A percentile compares a stretch with the other conserved stretches of the same genome.
phyloP scores from a whole-genome alignment of 176 grass and related monocot species.

The Aegilops tauschii region DNA sequence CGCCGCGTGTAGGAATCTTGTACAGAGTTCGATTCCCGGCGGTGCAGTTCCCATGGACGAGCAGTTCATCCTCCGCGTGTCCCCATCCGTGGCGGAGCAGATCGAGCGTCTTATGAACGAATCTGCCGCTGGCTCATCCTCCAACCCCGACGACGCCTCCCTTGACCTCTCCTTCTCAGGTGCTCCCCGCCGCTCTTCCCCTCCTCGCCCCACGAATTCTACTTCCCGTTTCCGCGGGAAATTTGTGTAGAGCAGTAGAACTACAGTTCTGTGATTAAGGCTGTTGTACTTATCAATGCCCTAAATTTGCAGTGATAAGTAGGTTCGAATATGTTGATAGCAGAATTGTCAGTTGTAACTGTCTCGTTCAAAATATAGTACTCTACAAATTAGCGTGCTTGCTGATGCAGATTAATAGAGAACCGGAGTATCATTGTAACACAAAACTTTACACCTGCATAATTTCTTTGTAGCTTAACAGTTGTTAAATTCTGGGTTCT shows the following conservation, averaged over 20 bases:
- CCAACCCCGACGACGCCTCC: slow-evolving; percentile 57
- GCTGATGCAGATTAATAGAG: not conserved
- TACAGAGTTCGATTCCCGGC: not conserved
- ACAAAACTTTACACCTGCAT: not conserved
- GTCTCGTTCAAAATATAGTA: not conserved
- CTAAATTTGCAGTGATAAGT: not conserved
- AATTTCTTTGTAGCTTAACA: not conserved
- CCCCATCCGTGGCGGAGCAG: slow-evolving; percentile 68
- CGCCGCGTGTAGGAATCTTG: not conserved
- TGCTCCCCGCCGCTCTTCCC: not conserved
- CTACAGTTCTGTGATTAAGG: not conserved
- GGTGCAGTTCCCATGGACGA: slow-evolving; percentile 61
- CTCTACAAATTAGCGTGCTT: not conserved
- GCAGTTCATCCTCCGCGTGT: slow-evolving; percentile 86
- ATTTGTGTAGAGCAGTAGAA: not conserved
- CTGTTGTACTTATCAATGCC: not conserved
- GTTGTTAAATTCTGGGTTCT: not conserved
- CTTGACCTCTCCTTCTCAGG: slow-evolving; percentile 89
- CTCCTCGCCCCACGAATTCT: not conserved
- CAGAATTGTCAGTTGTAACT: not conserved
- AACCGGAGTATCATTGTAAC: not conserved
- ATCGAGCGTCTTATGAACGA: slow-evolving; percentile 80
- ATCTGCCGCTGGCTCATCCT: slow-evolving; percentile 48
- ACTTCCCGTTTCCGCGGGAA: not conserved
- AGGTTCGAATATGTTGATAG: not conserved